phyloP scores from a whole-genome alignment of 129 eudicot species.

The Flaveria sonorensis region DNA sequence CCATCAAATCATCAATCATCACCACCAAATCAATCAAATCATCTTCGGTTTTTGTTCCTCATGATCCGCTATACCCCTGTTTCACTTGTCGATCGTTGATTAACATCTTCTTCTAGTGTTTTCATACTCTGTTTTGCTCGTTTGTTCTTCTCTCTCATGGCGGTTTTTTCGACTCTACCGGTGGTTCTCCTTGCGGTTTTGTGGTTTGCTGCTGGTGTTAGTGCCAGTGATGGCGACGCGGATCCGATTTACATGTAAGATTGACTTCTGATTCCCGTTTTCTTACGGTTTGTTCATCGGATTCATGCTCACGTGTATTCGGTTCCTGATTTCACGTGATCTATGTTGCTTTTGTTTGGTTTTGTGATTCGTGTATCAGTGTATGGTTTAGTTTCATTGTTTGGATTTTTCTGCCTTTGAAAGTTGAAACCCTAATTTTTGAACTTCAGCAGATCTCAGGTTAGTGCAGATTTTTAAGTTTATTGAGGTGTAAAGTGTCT shows the following conservation, averaged over 20 bases:
- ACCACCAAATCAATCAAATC: constrained; percentile 30
- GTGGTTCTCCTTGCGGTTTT: constrained; percentile 45
- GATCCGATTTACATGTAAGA: constrained; percentile 86
- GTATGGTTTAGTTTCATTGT: neutral
- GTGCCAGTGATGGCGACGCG: constrained; percentile 72
- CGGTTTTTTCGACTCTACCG: constrained; percentile 36
- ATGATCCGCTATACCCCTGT: constrained; percentile 19
- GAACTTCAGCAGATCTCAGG: constrained; percentile 5
- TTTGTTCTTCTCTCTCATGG: constrained; percentile 40
- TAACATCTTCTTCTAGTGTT: neutral
- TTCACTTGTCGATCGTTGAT: constrained; percentile 25
- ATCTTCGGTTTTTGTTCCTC: constrained; percentile 33
- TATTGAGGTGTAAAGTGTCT: constrained; percentile 1
- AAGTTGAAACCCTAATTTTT: constrained; percentile 26
- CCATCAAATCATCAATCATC: constrained; percentile 14
- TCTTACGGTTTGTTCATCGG: neutral
- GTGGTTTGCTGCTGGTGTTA: constrained; percentile 38
- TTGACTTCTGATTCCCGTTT: neutral
- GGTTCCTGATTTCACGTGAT: neutral
- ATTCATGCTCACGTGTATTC: neutral
- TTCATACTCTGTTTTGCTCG: neutral
- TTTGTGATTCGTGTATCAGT: neutral
- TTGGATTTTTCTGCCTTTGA: neutral
- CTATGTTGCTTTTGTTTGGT: neutral
- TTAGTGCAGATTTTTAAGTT: neutral